phyloP scores from a whole-genome alignment of 768 basidiomycete genomes.

The Pluteus cervinus region DNA sequence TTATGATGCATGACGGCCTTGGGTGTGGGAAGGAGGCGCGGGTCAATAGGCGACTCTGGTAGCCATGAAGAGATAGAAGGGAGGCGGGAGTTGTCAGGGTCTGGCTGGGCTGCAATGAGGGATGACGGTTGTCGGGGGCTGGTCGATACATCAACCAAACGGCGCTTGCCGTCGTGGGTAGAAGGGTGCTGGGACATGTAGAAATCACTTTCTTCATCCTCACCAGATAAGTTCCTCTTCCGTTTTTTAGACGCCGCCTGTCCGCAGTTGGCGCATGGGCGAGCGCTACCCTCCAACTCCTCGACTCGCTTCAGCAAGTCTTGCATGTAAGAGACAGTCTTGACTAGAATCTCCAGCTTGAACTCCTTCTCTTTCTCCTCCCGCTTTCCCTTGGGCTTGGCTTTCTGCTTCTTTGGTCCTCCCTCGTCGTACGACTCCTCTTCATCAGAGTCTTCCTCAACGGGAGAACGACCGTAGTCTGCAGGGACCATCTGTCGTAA shows the following conservation, averaged over 20 bases:
- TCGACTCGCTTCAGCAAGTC: conserved; percentile 55
- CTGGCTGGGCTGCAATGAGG: conserved; percentile 8
- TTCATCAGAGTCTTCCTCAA: conserved; percentile 28
- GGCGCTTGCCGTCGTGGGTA: not conserved
- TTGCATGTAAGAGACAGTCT: conserved; percentile 75
- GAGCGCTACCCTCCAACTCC: conserved; percentile 24
- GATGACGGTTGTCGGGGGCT: conserved; percentile 7
- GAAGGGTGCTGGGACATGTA: not conserved
- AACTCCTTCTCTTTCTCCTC: conserved; percentile 77
- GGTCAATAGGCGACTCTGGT: conserved; percentile 29
- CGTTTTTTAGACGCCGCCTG: conserved; percentile 10
- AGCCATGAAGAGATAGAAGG: conserved; percentile 72
- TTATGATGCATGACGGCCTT: conserved; percentile 15
- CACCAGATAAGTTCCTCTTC: conserved; percentile 7
- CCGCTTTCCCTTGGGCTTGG: conserved; percentile 44
- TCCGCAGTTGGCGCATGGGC: conserved; percentile 21
- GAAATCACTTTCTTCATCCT: not conserved
- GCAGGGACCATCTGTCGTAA: conserved; percentile 73
- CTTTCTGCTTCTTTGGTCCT: conserved; percentile 25
- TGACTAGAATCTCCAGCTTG: conserved; percentile 84
- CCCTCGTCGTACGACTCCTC: conserved; percentile 29
- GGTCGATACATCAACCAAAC: conserved; percentile 5
- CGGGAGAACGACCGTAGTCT: conserved; percentile 31
- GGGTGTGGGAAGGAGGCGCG: conserved; percentile 23
- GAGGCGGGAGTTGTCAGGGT: conserved; percentile 33